phyloP scores from a whole-genome alignment of 257 asterid species.

The Dorcoceras hygrometricum region DNA sequence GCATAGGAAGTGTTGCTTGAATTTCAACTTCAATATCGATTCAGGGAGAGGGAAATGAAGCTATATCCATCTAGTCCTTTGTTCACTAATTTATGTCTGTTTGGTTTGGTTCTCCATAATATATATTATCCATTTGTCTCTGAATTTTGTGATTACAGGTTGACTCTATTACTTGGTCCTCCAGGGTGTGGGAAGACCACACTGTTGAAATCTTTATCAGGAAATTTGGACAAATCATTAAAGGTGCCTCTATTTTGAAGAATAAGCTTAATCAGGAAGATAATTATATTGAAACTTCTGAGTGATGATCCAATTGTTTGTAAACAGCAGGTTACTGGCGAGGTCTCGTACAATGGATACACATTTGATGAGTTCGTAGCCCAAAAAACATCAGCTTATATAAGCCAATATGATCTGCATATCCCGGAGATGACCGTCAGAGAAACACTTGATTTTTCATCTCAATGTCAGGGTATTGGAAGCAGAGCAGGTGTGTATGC shows the following conservation, averaged over 20 bases:
- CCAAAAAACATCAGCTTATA: conserved; percentile 86
- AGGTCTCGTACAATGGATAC: conserved; percentile 82
- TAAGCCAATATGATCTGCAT: conserved; percentile 94
- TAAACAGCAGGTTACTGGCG: no score
- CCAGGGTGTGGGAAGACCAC: conserved; percentile 82
- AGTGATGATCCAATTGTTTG: no score
- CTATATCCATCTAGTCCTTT: no score
- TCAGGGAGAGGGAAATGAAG: no score
- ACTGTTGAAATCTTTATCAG: conserved; percentile 66
- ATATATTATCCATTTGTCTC: conserved; percentile 9
- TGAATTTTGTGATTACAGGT: conserved; percentile 34
- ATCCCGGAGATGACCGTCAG: conserved; percentile 93
- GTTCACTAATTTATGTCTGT: no score
- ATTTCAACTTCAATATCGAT: no score
- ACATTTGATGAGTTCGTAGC: conserved; percentile 69
- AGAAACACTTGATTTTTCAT: conserved; percentile 92
- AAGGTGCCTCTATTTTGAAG: conserved; percentile 44
- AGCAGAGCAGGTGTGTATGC: conserved; percentile 51
- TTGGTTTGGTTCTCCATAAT: no score
- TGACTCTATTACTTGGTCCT: conserved; percentile 78
- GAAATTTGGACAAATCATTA: conserved; percentile 53
- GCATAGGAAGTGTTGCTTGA: no score
- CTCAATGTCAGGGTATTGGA: conserved; percentile 90
- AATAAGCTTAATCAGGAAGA: no score
- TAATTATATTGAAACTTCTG: no score